Conservation (phyloP, 164 flowering plant genomes). For the Santalum album region DNA sequence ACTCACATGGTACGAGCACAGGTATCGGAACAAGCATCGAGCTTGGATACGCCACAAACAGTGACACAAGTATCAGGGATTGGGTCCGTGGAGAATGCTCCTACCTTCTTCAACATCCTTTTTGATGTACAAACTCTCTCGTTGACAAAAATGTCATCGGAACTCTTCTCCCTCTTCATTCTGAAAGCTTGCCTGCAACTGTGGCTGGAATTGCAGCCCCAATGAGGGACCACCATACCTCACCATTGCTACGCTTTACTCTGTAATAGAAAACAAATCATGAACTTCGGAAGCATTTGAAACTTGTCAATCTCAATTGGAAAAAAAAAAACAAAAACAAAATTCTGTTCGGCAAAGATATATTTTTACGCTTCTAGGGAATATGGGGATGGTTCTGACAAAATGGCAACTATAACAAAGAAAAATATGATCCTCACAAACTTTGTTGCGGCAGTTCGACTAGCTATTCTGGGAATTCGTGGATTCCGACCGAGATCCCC, state of each 20-base stretch:
- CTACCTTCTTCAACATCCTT: constrained; percentile 84
- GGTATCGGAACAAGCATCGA: constrained; percentile 89
- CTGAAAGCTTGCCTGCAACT: constrained; percentile 63
- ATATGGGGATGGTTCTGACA: too few relatives aligned
- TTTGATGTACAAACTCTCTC: constrained; percentile 91
- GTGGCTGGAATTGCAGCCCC: constrained; percentile 26
- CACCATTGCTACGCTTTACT: constrained; percentile 9
- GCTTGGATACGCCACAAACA: constrained; percentile 55
- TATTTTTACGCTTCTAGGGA: too few relatives aligned
- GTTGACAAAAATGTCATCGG: constrained; percentile 81
- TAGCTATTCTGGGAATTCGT: constrained; percentile 45
- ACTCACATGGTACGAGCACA: constrained; percentile 90
- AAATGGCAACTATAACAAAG: too few relatives aligned
- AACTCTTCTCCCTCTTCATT: constrained; percentile 67
- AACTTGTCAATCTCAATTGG: too few relatives aligned
- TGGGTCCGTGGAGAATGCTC: constrained; percentile 80
- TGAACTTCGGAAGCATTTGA: too few relatives aligned
- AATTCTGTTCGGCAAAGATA: too few relatives aligned
- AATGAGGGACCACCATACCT: constrained; percentile 23
- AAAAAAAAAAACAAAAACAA: too few relatives aligned
- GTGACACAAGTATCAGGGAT: constrained; percentile 66
- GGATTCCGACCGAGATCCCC: constrained; percentile 38
- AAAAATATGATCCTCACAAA: too few relatives aligned
- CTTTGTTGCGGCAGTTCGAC: too few relatives aligned
- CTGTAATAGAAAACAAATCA: too few relatives aligned